phyloP scores from a whole-genome alignment of 768 basidiomycete species.

The Mycena floridula region DNA sequence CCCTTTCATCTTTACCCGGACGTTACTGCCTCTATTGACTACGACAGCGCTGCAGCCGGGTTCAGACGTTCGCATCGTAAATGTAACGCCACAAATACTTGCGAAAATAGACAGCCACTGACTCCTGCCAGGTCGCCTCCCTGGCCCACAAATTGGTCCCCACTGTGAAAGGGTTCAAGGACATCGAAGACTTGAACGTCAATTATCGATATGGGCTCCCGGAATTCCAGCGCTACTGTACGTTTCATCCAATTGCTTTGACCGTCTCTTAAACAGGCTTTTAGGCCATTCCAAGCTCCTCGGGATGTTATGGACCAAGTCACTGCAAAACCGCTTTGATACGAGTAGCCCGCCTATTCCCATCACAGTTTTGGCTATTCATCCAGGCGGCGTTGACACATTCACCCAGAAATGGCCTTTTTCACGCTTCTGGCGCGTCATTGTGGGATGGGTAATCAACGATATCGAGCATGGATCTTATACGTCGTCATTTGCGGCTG shows the following conservation, averaged over 20 bases:
- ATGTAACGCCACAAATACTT: slow-evolving; percentile 20
- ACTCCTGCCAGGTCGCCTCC: slow-evolving; percentile 10
- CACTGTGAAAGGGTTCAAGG: slow-evolving; percentile 7
- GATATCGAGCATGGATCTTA: slow-evolving; percentile 19
- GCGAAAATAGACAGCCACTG: background rate
- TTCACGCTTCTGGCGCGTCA: slow-evolving; percentile 4
- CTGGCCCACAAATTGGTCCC: slow-evolving; percentile 5
- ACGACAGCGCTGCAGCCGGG: slow-evolving; percentile 33
- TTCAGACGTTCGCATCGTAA: slow-evolving; percentile 48
- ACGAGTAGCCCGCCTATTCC: background rate
- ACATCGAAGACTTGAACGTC: slow-evolving; percentile 11
- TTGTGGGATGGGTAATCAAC: slow-evolving; percentile 1
- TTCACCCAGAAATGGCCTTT: slow-evolving; percentile 17
- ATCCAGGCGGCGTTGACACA: slow-evolving; percentile 26
- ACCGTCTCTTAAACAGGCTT: background rate
- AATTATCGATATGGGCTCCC: slow-evolving; percentile 1
- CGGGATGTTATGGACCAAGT: slow-evolving; percentile 5
- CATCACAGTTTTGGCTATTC: slow-evolving; percentile 18
- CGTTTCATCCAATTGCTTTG: background rate
- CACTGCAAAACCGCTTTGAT: slow-evolving; percentile 6
- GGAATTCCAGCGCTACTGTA: slow-evolving; percentile 10
- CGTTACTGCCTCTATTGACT: slow-evolving; percentile 41
- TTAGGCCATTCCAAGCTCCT: slow-evolving; percentile 14
- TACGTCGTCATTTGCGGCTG: slow-evolving; percentile 23
- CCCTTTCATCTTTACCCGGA: slow-evolving; percentile 39